These are phyloP conservation scores for Diaporthe vexans DNA, from an alignment of 2,329 filamentous ascomycete genomes.

Conservation along the genomic window DNA sequence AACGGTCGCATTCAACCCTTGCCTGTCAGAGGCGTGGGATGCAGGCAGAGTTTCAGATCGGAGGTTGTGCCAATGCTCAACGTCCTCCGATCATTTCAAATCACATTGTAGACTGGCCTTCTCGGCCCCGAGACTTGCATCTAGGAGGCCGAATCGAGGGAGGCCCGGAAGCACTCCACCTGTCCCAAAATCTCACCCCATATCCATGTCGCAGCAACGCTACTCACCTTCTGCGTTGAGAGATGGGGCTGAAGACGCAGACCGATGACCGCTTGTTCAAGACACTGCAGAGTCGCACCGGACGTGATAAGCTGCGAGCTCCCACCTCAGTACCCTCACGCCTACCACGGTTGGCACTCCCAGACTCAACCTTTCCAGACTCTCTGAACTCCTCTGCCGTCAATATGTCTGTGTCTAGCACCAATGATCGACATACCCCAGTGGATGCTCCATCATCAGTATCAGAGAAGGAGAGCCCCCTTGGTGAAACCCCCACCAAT, in stretches of 20 bases:
- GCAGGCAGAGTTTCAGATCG: not conserved
- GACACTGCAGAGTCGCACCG: slow-evolving; percentile 1
- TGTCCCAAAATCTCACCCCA: slow-evolving; percentile 25
- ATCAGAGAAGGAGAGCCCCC: slow-evolving; percentile 13
- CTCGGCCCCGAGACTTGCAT: slow-evolving; percentile 27
- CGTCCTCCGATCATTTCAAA: slow-evolving; percentile 12
- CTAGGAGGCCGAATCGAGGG: slow-evolving; percentile 18
- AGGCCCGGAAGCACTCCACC: slow-evolving; percentile 14
- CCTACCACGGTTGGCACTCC: not conserved
- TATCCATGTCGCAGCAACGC: slow-evolving; percentile 16
- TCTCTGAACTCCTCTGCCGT: not conserved
- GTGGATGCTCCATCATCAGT: slow-evolving; percentile 9
- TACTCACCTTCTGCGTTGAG: not conserved
- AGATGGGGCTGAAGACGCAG: not conserved
- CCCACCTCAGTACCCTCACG: not conserved
- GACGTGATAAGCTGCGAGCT: slow-evolving; percentile 11
- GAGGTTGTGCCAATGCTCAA: slow-evolving; percentile 13
- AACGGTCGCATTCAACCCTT: not conserved
- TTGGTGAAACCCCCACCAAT: not conserved
- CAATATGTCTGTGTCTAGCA: slow-evolving; percentile 9
- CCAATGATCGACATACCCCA: not conserved
- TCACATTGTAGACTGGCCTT: slow-evolving; percentile 3
- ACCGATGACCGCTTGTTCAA: not conserved
- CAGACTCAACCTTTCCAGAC: slow-evolving; percentile 1
- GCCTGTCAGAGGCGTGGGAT: slow-evolving; percentile 17